phyloP scores from a whole-genome alignment of 306 rosid species.

The Prinsepia uniflora region DNA sequence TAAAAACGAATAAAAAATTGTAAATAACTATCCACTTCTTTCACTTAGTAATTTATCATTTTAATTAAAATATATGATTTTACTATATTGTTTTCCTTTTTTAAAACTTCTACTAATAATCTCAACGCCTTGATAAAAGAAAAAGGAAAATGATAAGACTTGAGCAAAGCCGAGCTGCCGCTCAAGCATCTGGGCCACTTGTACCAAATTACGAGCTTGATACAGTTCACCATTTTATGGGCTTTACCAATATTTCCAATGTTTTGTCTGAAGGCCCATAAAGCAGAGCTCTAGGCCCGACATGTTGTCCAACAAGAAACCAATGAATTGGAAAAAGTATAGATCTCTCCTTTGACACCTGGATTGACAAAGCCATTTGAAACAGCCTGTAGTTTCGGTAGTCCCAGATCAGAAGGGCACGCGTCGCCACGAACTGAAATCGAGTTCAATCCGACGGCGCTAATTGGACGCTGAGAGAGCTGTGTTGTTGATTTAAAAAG shows the following conservation, averaged over 20 bases:
- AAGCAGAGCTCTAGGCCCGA: neutral
- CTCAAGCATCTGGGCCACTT: no score
- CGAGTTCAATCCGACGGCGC: constrained; percentile 28
- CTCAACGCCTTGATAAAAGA: no score
- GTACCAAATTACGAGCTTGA: no score
- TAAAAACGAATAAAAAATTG: no score
- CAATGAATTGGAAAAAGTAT: neutral
- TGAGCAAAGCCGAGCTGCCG: no score
- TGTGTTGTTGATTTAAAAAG: constrained; percentile 19
- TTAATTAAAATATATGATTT: no score
- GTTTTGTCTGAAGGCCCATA: neutral
- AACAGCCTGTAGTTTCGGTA: constrained; percentile 26
- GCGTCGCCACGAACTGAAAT: constrained; percentile 31
- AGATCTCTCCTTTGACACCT: constrained; percentile 11
- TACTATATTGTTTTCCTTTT: no score
- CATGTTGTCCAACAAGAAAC: neutral
- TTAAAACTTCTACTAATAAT: no score
- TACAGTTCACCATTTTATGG: neutral
- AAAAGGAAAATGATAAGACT: no score
- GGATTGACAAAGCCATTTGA: constrained; percentile 19
- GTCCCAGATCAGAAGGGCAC: constrained; percentile 27
- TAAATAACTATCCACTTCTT: no score
- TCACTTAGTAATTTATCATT: no score
- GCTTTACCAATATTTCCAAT: neutral
- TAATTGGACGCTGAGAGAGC: constrained; percentile 10